phyloP scores from a whole-genome alignment of 1,139 yeast genomes.

The Geotrichum restrictum region DNA sequence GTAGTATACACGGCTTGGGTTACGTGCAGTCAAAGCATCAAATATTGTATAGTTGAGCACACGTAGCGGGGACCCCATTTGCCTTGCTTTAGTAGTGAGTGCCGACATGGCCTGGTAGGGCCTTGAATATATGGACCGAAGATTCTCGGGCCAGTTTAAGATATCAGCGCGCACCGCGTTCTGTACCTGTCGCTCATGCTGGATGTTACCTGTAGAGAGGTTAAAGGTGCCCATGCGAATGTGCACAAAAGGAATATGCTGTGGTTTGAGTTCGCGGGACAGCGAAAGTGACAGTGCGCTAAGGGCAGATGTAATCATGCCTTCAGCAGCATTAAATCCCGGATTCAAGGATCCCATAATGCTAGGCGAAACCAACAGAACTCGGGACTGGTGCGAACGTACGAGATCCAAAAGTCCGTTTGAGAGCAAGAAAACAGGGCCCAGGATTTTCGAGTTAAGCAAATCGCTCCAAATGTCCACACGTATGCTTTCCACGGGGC shows the following conservation, averaged over 20 bases:
- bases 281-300: conserved; percentile 39
- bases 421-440: conserved; percentile 52
- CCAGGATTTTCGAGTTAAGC: conserved; percentile 46
- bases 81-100: conserved; percentile 33
- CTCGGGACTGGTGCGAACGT: conserved; percentile 45
- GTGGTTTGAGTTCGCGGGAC: conserved; percentile 40
- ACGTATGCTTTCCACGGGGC: conserved; percentile 61
- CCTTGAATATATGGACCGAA: conserved; percentile 39
- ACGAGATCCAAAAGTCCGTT: conserved; percentile 58
- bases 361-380: conserved; percentile 40
- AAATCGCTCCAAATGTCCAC: conserved; percentile 51
- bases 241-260: conserved; percentile 34
- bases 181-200: conserved; percentile 33
- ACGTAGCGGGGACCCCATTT: conserved; percentile 36
- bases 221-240: conserved; percentile 43
- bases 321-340: conserved; percentile 44
- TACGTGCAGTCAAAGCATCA: conserved; percentile 34
- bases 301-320: conserved; percentile 39
- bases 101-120: conserved; percentile 36
- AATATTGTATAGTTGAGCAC: conserved; percentile 38
- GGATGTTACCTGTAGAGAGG: conserved; percentile 32
- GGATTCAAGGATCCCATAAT: conserved; percentile 41
- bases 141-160: conserved; percentile 41
- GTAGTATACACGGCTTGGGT: conserved; percentile 38
- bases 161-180: conserved; percentile 41